Evolutionary conservation across 805 yeast genomes (phyloP).

Genomic region (Sugiyamaella floridensis): DNA sequence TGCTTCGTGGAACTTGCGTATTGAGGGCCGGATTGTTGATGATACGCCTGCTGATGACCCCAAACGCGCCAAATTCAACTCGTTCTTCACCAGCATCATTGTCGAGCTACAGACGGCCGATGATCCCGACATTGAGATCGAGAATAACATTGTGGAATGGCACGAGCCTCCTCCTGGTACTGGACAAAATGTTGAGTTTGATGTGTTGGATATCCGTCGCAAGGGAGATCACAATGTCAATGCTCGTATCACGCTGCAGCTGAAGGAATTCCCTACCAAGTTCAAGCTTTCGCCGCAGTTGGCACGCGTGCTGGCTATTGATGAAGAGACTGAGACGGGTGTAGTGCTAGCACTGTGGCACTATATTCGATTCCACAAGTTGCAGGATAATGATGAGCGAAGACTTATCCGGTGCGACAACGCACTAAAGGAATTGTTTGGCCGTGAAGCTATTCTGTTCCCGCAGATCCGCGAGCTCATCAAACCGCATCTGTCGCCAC

Average conservation of each 20-base stretch:
- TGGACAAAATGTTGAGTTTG: constrained; percentile 50
- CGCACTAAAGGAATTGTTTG: constrained; percentile 39
- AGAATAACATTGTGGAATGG: constrained; percentile 72
- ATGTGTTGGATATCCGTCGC: constrained; percentile 83
- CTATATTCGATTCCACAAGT: constrained; percentile 58
- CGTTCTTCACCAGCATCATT: constrained; percentile 76
- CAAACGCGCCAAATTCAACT: constrained; percentile 57
- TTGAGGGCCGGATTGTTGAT: constrained; percentile 75
- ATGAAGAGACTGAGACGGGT: constrained; percentile 80
- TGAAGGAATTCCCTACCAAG: constrained; percentile 65
- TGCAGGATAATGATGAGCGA: constrained; percentile 52
- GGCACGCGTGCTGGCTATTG: constrained; percentile 63
- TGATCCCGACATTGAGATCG: constrained; percentile 23
- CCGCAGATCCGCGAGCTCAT: constrained; percentile 66
- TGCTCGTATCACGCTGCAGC: constrained; percentile 70
- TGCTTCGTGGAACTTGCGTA: constrained; percentile 76
- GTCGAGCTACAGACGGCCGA: constrained; percentile 52
- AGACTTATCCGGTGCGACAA: constrained; percentile 47
- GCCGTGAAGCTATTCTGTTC: constrained; percentile 50
- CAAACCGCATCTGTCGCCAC: constrained; percentile 61
- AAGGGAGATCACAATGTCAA: constrained; percentile 60
- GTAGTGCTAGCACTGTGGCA: constrained; percentile 75
- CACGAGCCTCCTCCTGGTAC: constrained; percentile 51
- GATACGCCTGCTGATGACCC: constrained; percentile 45
- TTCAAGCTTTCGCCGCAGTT: constrained; percentile 59